phyloP scores from a whole-genome alignment of 495 filamentous ascomycete species.

The Aspergillus diversus region DNA sequence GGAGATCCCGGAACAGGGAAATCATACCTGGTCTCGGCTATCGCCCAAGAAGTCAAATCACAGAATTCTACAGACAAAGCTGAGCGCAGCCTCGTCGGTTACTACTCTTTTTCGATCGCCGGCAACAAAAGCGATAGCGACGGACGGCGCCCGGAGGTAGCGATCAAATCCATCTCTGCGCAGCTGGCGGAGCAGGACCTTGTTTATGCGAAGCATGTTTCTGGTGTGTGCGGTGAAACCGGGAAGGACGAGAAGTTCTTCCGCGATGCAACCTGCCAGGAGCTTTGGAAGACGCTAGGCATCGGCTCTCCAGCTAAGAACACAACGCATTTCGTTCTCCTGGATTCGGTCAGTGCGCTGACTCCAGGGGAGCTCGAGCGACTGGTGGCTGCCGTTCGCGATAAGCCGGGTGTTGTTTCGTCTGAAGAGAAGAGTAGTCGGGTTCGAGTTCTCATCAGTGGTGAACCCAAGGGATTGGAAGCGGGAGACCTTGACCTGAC shows the following conservation, averaged over 20 bases:
- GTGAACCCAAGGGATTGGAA: not conserved
- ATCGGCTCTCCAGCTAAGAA: conserved; percentile 26
- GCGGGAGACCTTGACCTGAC: not conserved
- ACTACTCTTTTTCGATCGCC: conserved; percentile 27
- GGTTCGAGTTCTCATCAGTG: conserved; percentile 17
- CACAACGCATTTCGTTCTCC: conserved; percentile 25
- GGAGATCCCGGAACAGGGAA: conserved; percentile 28
- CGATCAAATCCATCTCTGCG: conserved; percentile 27
- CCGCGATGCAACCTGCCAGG: conserved; percentile 24
- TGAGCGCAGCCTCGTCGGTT: conserved; percentile 22
- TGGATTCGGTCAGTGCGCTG: conserved; percentile 27
- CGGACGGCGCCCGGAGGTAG: conserved; percentile 22
- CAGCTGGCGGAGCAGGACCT: conserved; percentile 31
- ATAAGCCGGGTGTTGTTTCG: not conserved
- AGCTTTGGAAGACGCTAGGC: conserved; percentile 27
- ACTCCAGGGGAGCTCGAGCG: conserved; percentile 6
- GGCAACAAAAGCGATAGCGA: conserved; percentile 20
- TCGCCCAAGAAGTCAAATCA: conserved; percentile 25
- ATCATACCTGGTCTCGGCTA: conserved; percentile 22
- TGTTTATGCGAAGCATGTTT: conserved; percentile 24
- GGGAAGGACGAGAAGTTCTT: conserved; percentile 26
- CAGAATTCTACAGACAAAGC: conserved; percentile 15
- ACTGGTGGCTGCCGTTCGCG: conserved; percentile 1
- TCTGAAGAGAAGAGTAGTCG: not conserved
- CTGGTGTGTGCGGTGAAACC: conserved; percentile 15